phyloP scores from a whole-genome alignment of 164 flowering plant genomes.

The Cinnamomum chago region DNA sequence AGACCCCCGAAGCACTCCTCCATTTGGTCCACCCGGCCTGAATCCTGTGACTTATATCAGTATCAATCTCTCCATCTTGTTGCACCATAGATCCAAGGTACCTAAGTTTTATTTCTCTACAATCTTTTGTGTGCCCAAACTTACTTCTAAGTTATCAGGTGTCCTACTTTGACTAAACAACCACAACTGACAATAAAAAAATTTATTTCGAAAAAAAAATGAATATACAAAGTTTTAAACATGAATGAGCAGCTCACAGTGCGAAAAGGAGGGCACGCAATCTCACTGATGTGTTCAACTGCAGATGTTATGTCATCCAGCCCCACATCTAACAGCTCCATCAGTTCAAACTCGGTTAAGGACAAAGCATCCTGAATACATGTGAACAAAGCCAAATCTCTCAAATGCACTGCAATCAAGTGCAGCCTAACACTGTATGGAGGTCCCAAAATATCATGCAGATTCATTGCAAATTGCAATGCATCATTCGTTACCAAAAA shows the following conservation, averaged over 20 bases:
- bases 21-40: too few relatives aligned
- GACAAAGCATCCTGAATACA: conserved; percentile 63
- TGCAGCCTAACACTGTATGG: neutral
- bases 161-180: too few relatives aligned
- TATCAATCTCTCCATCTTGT: too few relatives aligned
- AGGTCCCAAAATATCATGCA: neutral
- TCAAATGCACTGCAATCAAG: neutral
- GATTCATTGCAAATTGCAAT: neutral
- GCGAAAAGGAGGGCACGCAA: conserved; percentile 61
- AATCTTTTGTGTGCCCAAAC: too few relatives aligned
- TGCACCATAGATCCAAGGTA: too few relatives aligned
- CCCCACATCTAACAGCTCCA: conserved; percentile 79
- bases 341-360: conserved; percentile 70
- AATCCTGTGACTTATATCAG: too few relatives aligned
- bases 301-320: conserved; percentile 54
- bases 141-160: too few relatives aligned
- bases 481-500: neutral
- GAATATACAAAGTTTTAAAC: neutral
- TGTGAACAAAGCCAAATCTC: neutral
- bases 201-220: neutral
- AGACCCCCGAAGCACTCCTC: too few relatives aligned
- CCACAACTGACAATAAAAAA: too few relatives aligned
- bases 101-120: too few relatives aligned
- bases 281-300: conserved; percentile 56
- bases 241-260: conserved; percentile 37